A percentile compares a stretch with the other conserved stretches of the same genome.
These are phyloP conservation scores for Podospora tetraspora DNA, from an alignment of 495 filamentous ascomycete genomes.

Conservation along the genomic window DNA sequence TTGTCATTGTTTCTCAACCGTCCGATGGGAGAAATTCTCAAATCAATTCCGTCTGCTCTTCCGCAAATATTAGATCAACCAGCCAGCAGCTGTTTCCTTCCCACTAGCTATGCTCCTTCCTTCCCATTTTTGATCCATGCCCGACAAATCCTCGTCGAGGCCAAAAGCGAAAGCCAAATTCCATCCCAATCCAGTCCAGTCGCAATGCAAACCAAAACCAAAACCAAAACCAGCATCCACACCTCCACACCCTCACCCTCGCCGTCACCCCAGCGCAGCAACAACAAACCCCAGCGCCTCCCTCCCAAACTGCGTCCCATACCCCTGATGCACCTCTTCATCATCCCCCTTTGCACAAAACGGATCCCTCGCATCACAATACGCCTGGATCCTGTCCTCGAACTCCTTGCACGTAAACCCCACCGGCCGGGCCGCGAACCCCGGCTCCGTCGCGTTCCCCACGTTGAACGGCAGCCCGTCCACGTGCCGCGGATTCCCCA, in stretches of 20 bases:
- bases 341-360: slow-evolving; percentile 57
- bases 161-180: not conserved
- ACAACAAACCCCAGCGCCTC: slow-evolving; percentile 50
- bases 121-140: not conserved
- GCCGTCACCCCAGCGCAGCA: slow-evolving; percentile 32
- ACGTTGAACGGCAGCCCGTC: slow-evolving; percentile 51
- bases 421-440: slow-evolving; percentile 54
- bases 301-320: slow-evolving; percentile 50
- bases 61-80: not conserved
- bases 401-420: slow-evolving; percentile 50
- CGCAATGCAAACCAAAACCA: not conserved
- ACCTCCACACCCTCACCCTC: not conserved
- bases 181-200: not conserved
- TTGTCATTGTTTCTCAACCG: too few relatives aligned
- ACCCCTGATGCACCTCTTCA: slow-evolving; percentile 51
- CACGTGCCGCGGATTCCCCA: slow-evolving; percentile 53
- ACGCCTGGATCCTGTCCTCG: slow-evolving; percentile 48
- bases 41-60: not conserved
- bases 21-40: not conserved
- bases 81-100: not conserved
- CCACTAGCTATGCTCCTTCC: not conserved
- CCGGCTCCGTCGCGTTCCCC: slow-evolving; percentile 49
- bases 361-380: slow-evolving; percentile 56
- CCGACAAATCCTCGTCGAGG: not conserved
- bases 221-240: not conserved